Conservation (phyloP, 257 asterid species). For the Oldenlandia corymbosa region DNA sequence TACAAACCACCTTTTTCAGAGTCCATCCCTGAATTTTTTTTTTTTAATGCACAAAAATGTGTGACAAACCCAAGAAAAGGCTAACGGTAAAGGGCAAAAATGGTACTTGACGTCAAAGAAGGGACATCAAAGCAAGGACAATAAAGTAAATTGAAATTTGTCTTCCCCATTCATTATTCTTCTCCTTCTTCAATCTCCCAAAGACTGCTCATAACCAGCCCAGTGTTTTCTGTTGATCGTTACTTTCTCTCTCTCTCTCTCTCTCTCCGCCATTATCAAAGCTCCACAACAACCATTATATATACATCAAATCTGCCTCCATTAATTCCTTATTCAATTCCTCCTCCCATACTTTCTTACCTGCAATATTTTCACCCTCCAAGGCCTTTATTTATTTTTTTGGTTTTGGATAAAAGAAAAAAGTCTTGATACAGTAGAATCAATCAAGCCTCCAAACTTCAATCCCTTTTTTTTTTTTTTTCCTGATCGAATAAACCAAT, state of each 20-base stretch:
- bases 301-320: conserved; percentile 10
- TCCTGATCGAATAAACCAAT: conserved; percentile 27
- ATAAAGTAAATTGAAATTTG: conserved; percentile 14
- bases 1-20: no score
- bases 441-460: no score
- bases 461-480: not conserved
- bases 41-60: no score
- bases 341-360: conserved; percentile 4
- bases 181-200: conserved; percentile 27
- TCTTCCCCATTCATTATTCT: no score
- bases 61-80: no score
- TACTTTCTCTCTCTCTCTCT: conserved; percentile 24
- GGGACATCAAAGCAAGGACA: conserved; percentile 29
- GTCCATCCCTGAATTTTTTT: no score
- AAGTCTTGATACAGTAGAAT: no score
- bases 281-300: not conserved
- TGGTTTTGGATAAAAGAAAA: no score
- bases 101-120: not conserved
- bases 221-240: conserved; percentile 45
- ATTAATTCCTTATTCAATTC: no score
- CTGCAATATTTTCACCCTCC: not conserved
- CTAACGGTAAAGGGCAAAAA: not conserved
- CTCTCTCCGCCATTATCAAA: not conserved
- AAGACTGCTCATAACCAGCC: conserved; percentile 32
- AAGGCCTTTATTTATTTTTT: no score